These are phyloP conservation scores for Triticum monococcum DNA, from an alignment of 176 grass and related monocot genomes.

Conservation along the genomic window DNA sequence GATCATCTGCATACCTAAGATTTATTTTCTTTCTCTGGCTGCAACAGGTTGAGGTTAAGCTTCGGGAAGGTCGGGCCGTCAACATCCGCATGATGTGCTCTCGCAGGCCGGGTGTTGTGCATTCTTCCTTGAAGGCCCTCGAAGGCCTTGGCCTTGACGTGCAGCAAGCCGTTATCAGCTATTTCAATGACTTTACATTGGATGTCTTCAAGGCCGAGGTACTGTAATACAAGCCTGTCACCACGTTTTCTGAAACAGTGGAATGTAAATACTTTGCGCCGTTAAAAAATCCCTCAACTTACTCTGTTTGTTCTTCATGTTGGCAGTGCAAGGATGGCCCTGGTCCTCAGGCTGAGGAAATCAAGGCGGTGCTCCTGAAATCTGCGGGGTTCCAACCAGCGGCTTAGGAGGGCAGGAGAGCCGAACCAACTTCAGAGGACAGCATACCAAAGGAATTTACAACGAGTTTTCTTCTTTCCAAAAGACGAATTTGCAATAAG, in stretches of 20 bases:
- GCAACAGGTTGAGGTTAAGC: slow-evolving; percentile 76
- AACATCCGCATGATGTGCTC: slow-evolving; percentile 96
- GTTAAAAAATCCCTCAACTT: background rate
- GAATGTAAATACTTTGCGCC: background rate
- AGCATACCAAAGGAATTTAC: slow-evolving; percentile 15
- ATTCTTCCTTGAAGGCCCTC: slow-evolving; percentile 74
- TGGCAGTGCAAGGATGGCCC: slow-evolving; percentile 85
- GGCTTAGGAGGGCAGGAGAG: slow-evolving; percentile 21
- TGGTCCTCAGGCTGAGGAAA: slow-evolving; percentile 70
- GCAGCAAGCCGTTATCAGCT: slow-evolving; percentile 92
- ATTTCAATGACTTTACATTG: slow-evolving; percentile 90
- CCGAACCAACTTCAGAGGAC: background rate
- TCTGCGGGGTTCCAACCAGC: slow-evolving; percentile 56
- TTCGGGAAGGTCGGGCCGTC: slow-evolving; percentile 73
- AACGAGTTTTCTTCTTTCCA: background rate
- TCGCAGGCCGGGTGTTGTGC: slow-evolving; percentile 75
- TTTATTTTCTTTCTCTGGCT: background rate
- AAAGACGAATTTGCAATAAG: background rate
- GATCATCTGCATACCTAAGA: background rate
- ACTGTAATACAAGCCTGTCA: background rate
- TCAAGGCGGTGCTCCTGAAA: slow-evolving; percentile 82
- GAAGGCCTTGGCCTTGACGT: slow-evolving; percentile 84
- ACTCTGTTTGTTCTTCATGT: slow-evolving; percentile 13
- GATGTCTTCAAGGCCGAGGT: slow-evolving; percentile 97
- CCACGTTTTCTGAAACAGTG: background rate